Evolutionary conservation across 164 flowering plant species (phyloP), one percentile per base, ranked within the genome.

Genomic region (Vitis rotundifolia): DNA sequence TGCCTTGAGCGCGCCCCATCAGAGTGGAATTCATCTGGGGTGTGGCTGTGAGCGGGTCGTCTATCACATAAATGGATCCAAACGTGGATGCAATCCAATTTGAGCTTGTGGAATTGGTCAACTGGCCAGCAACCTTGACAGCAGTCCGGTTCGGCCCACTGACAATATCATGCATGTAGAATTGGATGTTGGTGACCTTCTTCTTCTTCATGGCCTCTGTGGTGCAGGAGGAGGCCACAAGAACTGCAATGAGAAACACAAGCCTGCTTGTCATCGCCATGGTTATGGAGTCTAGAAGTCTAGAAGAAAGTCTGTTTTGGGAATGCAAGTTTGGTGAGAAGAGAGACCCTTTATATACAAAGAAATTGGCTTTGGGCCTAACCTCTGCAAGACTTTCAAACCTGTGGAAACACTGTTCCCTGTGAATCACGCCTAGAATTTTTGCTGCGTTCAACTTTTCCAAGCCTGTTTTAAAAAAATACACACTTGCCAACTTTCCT

Each of bases 1-100:
- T 61, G 28, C 82, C 86, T 56, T 81, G 84, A 4, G 84, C 81
- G 2, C 83, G 73, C 1, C 81, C 87, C 2, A 83, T 0, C 14
- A 74, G 15, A 2, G 68, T 73, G 1, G 86, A 83, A 10, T 69
- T 73, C 8, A 28, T 60, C 29, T 73, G 59, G 2, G 78, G 79
- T 0, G 66, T 62, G 15, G 37, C 76, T 1, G 82, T 81, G 8
- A 81, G 74, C 0, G 79, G 79, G 69, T 80, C 70, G 63, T 82
- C 86, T 60, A 77, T 69, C 18, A 83, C 59, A 9, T 6, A 60
- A 37, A 74, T 44, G 11, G 80, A 58, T 0, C 86, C 86, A 13
- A 76, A 81, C 47, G 22, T 8, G 70, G 75, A 15, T 3, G 74
- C 72, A 15, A 71, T 31, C 8, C 72, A 71, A 50, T 68, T 52